Base-by-base conservation (phyloP, 2,329 filamentous ascomycete genomes). In the Ophiostoma himal-ulmi region DNA sequence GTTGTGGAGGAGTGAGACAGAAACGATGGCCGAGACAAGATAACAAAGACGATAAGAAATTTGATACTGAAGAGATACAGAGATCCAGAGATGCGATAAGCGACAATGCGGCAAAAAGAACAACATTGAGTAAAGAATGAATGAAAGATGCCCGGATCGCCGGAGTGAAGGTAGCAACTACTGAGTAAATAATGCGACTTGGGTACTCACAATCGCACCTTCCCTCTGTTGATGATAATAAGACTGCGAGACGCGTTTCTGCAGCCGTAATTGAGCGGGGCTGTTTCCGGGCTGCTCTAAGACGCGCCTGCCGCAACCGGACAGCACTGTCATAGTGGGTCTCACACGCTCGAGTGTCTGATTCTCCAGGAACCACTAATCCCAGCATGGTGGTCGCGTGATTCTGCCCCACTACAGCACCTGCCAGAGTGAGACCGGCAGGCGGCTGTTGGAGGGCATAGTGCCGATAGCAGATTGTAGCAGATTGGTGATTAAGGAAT, bases 271-370 rank as follows among this genome's bases (percentile, higher is more conserved):
- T 54, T 52, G 37, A 67, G 65, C 37, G 37, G 66, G 26, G 66
- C 44, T 54, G 26, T 44, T 52, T 67, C 39, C 57, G 57, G 57
- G 37, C 26, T 52, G n/a, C 30, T 14, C 22, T 17, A 41, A 39
- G 20, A 48, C 36, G 37, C 65, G 65, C 65, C n/a, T 67, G 64
- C 64, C 64, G 64, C 17, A 41, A 67, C 44, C 64, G 64, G 64
- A 41, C 10, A 67, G 20, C 34, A n/a, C 2, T 37, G 20, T 5
- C 6, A 20, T 37, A 66, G 62, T 20, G 17, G 20, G 36, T 66
- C 62, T 37, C 17, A 26, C 52, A 26, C 52, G 52, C n/a, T 26
- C 52, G 1, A 11, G n/a, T 22, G 6, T 65, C 62, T 64, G 60
- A 37, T 64, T 60, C 22, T 34, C 22, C 60, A n/a, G 30, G 60